These are phyloP conservation scores for Lactarius vividus DNA, from an alignment of 768 basidiomycete genomes.

Conservation along the genomic window DNA sequence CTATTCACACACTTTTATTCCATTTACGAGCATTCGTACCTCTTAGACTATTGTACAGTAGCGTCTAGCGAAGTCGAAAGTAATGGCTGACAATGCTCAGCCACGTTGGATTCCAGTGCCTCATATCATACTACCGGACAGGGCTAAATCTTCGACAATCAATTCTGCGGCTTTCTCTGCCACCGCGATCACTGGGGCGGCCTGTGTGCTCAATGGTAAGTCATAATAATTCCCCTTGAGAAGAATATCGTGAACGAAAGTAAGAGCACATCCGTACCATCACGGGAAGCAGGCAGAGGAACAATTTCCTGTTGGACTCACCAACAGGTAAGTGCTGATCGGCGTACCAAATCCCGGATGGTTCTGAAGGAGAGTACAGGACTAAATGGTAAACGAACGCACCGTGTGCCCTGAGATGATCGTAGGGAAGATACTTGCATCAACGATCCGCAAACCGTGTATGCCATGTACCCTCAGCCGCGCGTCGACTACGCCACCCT, in stretches of 20 bases:
- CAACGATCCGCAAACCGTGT: slow-evolving; percentile 43
- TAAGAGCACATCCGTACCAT: not conserved
- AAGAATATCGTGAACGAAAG: not conserved
- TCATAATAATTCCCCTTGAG: not conserved
- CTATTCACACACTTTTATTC: too few species aligned
- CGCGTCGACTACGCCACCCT: slow-evolving; percentile 45
- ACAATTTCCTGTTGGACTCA: not conserved
- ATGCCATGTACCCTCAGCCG: slow-evolving; percentile 44
- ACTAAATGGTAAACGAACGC: slow-evolving; percentile 22
- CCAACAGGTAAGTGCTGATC: not conserved
- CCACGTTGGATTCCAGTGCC: not conserved
- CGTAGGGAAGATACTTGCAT: slow-evolving; percentile 46
- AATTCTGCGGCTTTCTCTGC: slow-evolving; percentile 36
- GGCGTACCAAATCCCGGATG: not conserved
- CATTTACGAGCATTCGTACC: too few species aligned
- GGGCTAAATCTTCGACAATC: slow-evolving; percentile 29
- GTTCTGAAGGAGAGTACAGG: not conserved
- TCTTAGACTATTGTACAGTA: too few species aligned
- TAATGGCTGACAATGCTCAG: too few species aligned
- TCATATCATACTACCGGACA: not conserved
- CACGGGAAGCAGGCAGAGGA: not conserved
- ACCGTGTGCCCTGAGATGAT: slow-evolving; percentile 48
- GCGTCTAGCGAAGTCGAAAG: too few species aligned
- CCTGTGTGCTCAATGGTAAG: slow-evolving; percentile 25
- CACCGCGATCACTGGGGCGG: slow-evolving; percentile 31